These are phyloP conservation scores for Lithohypha guttulata DNA, from an alignment of 2,329 filamentous ascomycete species.

Conservation along the genomic window DNA sequence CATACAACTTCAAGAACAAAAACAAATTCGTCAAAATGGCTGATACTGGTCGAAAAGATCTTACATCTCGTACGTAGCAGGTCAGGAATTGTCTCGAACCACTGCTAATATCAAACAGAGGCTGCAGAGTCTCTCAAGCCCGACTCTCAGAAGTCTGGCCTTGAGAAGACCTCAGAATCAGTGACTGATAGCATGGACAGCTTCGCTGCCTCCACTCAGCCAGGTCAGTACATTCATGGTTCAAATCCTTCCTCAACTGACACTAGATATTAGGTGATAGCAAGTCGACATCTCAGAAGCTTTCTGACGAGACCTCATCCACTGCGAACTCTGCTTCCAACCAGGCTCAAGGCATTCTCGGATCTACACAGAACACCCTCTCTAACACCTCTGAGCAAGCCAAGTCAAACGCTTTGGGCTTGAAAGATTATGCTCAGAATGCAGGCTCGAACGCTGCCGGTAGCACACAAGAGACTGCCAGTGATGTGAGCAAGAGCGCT, in stretches of 20 bases:
- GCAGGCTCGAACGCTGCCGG: background rate
- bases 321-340: slow-evolving; percentile 5
- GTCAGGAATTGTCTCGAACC: background rate
- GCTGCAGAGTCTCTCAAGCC: slow-evolving; percentile 47
- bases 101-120: slow-evolving; percentile 25
- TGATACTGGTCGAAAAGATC: slow-evolving; percentile 3
- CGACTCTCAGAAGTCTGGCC: slow-evolving; percentile 50
- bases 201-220: slow-evolving; percentile 28
- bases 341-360: slow-evolving; percentile 6
- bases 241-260: background rate
- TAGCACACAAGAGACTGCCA: slow-evolving; percentile 6
- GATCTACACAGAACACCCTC: slow-evolving; percentile 5
- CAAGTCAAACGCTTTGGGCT: background rate
- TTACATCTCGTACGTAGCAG: slow-evolving; percentile 4
- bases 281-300: slow-evolving; percentile 46
- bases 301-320: slow-evolving; percentile 30
- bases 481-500: background rate
- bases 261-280: slow-evolving; percentile 40
- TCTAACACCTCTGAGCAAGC: slow-evolving; percentile 5
- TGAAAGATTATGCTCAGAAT: no score
- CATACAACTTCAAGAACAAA: no score
- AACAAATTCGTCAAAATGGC: slow-evolving; percentile 10
- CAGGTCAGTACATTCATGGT: slow-evolving; percentile 26
- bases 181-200: slow-evolving; percentile 48
- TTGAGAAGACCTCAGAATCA: slow-evolving; percentile 47